Percentiles rank a stretch among this genome's conserved stretches.
These are phyloP conservation scores for Cenchrus americanus DNA, from an alignment of 176 grass and related monocot genomes.

Conservation along the genomic window DNA sequence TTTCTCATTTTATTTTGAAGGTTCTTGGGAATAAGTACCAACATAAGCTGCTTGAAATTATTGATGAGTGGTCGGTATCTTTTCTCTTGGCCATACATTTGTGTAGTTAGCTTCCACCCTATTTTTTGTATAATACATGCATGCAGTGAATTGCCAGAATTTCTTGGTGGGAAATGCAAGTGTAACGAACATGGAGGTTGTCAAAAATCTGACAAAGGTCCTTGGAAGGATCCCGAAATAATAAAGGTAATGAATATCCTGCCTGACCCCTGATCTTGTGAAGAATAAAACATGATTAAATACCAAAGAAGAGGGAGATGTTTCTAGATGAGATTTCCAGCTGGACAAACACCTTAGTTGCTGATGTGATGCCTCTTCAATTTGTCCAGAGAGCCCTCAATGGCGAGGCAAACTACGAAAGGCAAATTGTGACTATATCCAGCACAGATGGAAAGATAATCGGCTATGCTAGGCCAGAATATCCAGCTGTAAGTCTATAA, in stretches of 20 bases:
- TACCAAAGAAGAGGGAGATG: neutral
- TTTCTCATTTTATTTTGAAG: constrained; percentile 59
- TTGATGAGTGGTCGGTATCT: constrained; percentile 74
- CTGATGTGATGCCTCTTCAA: constrained; percentile 32
- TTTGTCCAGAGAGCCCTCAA: constrained; percentile 76
- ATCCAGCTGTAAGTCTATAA: constrained; percentile 63
- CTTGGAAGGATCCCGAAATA: constrained; percentile 88
- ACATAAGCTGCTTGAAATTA: constrained; percentile 88
- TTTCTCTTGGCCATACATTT: constrained; percentile 27
- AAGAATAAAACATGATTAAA: neutral
- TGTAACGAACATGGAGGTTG: constrained; percentile 81
- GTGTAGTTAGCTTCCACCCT: constrained; percentile 38
- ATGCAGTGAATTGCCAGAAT: constrained; percentile 86
- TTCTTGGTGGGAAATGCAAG: constrained; percentile 89
- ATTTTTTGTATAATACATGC: constrained; percentile 34
- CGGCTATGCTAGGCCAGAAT: constrained; percentile 65
- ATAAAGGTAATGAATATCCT: constrained; percentile 61
- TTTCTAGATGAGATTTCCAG: neutral
- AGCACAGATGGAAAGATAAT: constrained; percentile 80
- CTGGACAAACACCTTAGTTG: neutral
- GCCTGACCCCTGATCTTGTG: neutral
- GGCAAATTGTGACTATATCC: constrained; percentile 96
- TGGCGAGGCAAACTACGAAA: constrained; percentile 78
- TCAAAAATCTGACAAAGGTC: constrained; percentile 86
- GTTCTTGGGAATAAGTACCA: constrained; percentile 95